A percentile compares a stretch with the other conserved stretches of the same genome.
Evolutionary conservation across 331 rosid genomes (phyloP).

Genomic region (Quercus lobata): DNA sequence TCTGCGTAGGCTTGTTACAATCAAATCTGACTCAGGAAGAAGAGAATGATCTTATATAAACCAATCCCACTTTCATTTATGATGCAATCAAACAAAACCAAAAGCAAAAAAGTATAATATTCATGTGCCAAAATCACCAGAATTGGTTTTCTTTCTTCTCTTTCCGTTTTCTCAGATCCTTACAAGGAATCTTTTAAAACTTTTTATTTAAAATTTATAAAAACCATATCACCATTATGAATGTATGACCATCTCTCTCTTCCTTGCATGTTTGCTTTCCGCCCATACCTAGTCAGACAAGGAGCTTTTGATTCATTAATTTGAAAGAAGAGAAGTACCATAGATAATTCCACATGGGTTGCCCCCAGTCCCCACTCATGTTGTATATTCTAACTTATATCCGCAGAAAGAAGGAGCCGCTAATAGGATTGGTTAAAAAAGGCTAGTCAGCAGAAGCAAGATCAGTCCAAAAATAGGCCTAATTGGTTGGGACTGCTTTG

Average conservation of each 20-base stretch:
- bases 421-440: neutral
- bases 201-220: constrained; percentile 17
- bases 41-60: neutral
- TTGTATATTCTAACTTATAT: constrained; percentile 25
- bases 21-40: neutral
- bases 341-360: constrained; percentile 56
- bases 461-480: neutral
- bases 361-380: constrained; percentile 32
- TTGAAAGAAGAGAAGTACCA: constrained; percentile 22
- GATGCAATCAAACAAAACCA: neutral
- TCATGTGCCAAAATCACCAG: neutral
- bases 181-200: neutral
- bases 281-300: constrained; percentile 46
- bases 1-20: neutral
- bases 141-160: neutral
- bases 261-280: constrained; percentile 40
- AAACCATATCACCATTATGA: constrained; percentile 32
- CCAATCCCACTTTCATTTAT: constrained; percentile 1
- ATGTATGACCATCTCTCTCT: constrained; percentile 11
- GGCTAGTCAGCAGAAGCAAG: neutral
- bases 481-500: neutral
- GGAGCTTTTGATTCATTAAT: constrained; percentile 41
- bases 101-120: neutral
- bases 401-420: constrained; percentile 16
- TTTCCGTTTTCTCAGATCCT: neutral